Base-by-base conservation (phyloP, 1,284 basidiomycete genomes). In the Pseudozyma sp. region DNA sequence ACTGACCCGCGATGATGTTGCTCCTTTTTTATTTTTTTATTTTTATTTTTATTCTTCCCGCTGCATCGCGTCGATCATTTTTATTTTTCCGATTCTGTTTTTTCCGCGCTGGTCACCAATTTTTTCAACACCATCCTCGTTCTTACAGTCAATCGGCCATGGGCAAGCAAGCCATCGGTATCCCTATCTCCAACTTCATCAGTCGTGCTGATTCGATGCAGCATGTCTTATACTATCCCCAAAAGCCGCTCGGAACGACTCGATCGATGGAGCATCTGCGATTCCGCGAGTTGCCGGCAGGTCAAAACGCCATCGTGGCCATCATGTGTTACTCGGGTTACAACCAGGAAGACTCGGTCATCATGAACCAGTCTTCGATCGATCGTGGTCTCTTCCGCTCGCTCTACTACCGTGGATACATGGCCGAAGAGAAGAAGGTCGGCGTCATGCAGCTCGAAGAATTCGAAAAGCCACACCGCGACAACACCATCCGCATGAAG, bases 311-410 rank as follows among this genome's bases (percentile, higher is more conserved):
- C 50, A 95, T 98, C 73, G 95, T 99, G 51, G 96, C 97, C 5
- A 99, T 99, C 85, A 88, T 99, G 55, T 98, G 95, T 84, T 99
- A 99, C 87, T 97, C 95, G 78, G 96, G 96, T 38, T 99, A 99
- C 87, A 99, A 99, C 86, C 97, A 99, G 87, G 97, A 99, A 91
- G 97, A 99, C 89, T 99, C 97, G 76, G 96, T 99, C 86, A 99
- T 99, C 86, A 97, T 99, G 96, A 99, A 99, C 86, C 96, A 99
- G 87, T 94, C 92, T 76, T 97, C 96, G 19, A 94, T 99, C 82
- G 96, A 99, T 84, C 93, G 97, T 62, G 96, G 97, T 68, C 89
- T 99, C 39, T 99, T 99, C 92, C 91, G 96, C 35, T 97, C 95
- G 87, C 92, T 99, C 83, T 99, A 99, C 87, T 99, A 97, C 86